Percentiles rank a stretch among this genome's conserved stretches.
Evolutionary conservation across 306 rosid genomes (phyloP).

Genomic region (Prunus persica): Prunus_persica_NCBIv2 NC_034015.1:17265501-17266000

Average conservation of each 20-base stretch:
- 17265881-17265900: slow-evolving; percentile 98
- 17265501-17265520: slow-evolving; percentile 63
- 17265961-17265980: slow-evolving; percentile 81
- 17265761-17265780: slow-evolving; percentile 56
- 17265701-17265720: slow-evolving; percentile 94
- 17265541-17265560: neutral
- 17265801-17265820: slow-evolving; percentile 48
- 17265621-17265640: slow-evolving; percentile 69
- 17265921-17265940: slow-evolving; percentile 75
- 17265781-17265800: slow-evolving; percentile 44
- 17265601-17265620: slow-evolving; percentile 69
- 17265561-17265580: neutral
- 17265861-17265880: slow-evolving; percentile 83
- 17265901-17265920: slow-evolving; percentile 80
- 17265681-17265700: slow-evolving; percentile 73
- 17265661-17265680: slow-evolving; percentile 78
- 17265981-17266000: slow-evolving; percentile 84
- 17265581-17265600: neutral
- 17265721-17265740: slow-evolving; percentile 70
- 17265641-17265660: slow-evolving; percentile 64
- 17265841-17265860: slow-evolving; percentile 70
- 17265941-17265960: slow-evolving; percentile 87
- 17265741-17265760: slow-evolving; percentile 44
- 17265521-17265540: slow-evolving; percentile 8
- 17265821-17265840: slow-evolving; percentile 67